phyloP scores from a whole-genome alignment of 129 eudicot species.

The Flaveria robusta region DNA sequence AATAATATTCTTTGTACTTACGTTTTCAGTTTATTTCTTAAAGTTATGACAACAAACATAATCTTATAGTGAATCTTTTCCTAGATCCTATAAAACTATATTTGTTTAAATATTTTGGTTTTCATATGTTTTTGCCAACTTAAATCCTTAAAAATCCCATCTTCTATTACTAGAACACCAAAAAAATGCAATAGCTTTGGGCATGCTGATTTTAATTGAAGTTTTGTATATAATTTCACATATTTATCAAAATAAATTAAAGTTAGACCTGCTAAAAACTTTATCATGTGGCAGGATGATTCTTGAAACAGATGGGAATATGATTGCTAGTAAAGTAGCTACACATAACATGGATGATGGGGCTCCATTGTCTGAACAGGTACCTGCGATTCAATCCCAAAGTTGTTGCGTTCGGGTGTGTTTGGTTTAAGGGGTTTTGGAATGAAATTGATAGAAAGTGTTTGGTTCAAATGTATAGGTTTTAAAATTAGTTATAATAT shows the following conservation, averaged over 20 bases:
- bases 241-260: neutral
- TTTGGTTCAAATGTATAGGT: neutral
- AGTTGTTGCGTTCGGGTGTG: neutral
- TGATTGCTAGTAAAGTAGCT: conserved; percentile 84
- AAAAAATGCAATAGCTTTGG: neutral
- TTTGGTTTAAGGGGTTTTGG: neutral
- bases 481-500: neutral
- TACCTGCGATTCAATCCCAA: conserved; percentile 16
- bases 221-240: neutral
- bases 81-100: too few relatives aligned
- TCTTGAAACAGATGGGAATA: conserved; percentile 82
- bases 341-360: conserved; percentile 76
- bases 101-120: too few relatives aligned
- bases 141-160: neutral
- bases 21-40: too few relatives aligned
- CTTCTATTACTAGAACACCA: too few relatives aligned
- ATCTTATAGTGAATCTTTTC: too few relatives aligned
- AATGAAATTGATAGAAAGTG: neutral
- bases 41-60: too few relatives aligned
- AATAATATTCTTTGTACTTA: too few relatives aligned
- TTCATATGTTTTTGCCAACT: neutral
- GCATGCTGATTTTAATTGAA: neutral
- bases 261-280: neutral
- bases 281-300: conserved; percentile 53
- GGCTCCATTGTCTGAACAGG: conserved; percentile 90